A percentile compares a stretch with the other conserved stretches of the same genome.
Evolutionary conservation across 1,284 basidiomycete species (phyloP).

Genomic region (Mycena citricolor): DNA sequence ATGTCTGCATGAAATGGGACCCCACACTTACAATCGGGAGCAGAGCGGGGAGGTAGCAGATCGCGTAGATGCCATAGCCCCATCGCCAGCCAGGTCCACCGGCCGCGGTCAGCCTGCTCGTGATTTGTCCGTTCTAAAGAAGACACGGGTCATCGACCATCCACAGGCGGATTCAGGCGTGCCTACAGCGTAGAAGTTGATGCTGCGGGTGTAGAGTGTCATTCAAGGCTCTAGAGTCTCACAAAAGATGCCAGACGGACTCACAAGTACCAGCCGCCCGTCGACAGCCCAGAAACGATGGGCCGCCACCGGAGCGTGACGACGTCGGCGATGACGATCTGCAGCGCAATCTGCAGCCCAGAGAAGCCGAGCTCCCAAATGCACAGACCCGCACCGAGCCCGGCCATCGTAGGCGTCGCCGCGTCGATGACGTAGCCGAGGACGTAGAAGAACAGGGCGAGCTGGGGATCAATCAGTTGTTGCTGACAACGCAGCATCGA

Average conservation of each 20-base stretch:
- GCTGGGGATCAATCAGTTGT: constrained; percentile 16
- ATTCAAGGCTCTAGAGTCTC: neutral
- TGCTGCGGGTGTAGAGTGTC: constrained; percentile 4
- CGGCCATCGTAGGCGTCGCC: constrained; percentile 23
- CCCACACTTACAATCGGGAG: constrained; percentile 17
- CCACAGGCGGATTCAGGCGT: neutral
- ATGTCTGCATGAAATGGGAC: neutral
- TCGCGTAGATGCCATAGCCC: constrained; percentile 31
- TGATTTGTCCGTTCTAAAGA: constrained; percentile 21
- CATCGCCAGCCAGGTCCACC: constrained; percentile 27
- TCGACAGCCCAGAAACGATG: constrained; percentile 25
- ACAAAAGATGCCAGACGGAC: neutral
- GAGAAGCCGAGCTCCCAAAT: constrained; percentile 25
- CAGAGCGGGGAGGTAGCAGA: constrained; percentile 23
- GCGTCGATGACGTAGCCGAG: constrained; percentile 27
- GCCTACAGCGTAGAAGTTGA: constrained; percentile 22
- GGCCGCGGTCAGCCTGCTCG: constrained; percentile 9
- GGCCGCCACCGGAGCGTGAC: constrained; percentile 29
- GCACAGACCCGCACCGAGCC: constrained; percentile 25
- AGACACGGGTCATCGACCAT: neutral
- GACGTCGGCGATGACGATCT: constrained; percentile 29
- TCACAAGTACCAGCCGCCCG: constrained; percentile 24
- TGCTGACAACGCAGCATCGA: constrained; percentile 1
- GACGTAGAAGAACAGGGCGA: constrained; percentile 28
- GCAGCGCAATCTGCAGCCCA: constrained; percentile 27